Conservation (phyloP, 1,284 basidiomycete species). For the Leucoagaricus sp. region DNA sequence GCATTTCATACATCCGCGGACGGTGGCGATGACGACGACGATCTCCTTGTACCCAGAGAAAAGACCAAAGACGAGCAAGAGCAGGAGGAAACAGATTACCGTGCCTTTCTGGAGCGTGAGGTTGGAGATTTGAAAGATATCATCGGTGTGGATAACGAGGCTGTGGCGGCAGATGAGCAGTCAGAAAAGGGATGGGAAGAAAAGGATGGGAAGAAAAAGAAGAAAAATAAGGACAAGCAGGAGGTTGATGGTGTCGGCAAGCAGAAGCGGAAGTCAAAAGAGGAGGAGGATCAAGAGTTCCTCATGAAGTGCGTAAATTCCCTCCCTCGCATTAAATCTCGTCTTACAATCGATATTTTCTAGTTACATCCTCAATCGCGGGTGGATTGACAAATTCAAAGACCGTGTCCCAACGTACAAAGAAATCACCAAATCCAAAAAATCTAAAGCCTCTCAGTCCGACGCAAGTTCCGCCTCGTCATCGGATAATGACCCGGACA, state of each 20-base stretch:
- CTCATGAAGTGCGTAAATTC: constrained; percentile 75
- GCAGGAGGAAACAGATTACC: constrained; percentile 79
- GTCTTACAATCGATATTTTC: background rate
- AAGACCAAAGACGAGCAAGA: constrained; percentile 78
- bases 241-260: constrained; percentile 25
- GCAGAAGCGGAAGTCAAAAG: constrained; percentile 40
- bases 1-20: constrained; percentile 68
- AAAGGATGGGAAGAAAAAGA: constrained; percentile 30
- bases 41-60: constrained; percentile 71
- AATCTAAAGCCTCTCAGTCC: constrained; percentile 26
- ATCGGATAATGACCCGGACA: constrained; percentile 21
- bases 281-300: constrained; percentile 81
- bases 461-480: constrained; percentile 18
- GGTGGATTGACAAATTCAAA: constrained; percentile 85
- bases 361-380: constrained; percentile 93
- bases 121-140: constrained; percentile 73
- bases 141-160: constrained; percentile 47
- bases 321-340: constrained; percentile 3
- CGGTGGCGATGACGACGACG: constrained; percentile 54
- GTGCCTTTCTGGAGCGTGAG: constrained; percentile 76
- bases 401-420: constrained; percentile 81
- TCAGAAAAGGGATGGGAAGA: constrained; percentile 36
- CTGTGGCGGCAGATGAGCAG: too few relatives aligned
- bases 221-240: constrained; percentile 29
- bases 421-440: constrained; percentile 60